Base-by-base conservation (phyloP, 1,284 basidiomycete genomes). In the Ceratobasidium sp. region DNA sequence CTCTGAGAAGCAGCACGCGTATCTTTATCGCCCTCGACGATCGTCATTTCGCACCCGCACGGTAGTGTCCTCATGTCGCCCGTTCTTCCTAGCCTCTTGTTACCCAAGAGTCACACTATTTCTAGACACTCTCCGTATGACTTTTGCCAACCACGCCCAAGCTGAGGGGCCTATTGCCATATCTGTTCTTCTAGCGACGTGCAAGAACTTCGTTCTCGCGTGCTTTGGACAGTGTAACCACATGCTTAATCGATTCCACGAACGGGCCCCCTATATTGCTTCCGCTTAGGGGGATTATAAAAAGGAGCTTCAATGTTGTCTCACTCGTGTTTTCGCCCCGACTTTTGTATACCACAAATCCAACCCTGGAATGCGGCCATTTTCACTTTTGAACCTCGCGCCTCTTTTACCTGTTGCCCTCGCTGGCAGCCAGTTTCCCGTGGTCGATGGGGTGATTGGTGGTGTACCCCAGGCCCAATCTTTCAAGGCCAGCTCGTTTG, bases 201-300 rank as follows among this genome's bases (percentile, higher is more conserved):
- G 60, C 40, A 44, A 62, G 60, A 62, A 48, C 28, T 33, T 11
- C 25, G 7, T 11, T 21, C 25, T 44, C 40, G 60, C 25, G 44
- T 48, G 60, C 60, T 48, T 23, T 33, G 40, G 44, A 48, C 44
- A 18, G 28, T n/a, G 40, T 23, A 48, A 46, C 42, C 60, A 48
- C 60, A 62, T 62, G 60, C 40, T 16, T 23, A 25, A 14, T 23
- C 16, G 30, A 38, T 42, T 25, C 28, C 12, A 36, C 21, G 8
- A 40, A 36, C 33, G n/a, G 12, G 16, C 28, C 62, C 30, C 18
- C 49, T 53, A 40, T 53, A 38, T 53, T 53, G 62, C 62, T 53
- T 66, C 62, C 48, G 62, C 48, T 40, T 48, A 40, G 44, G 38
- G 58, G 44, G n/a, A 14, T 53, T 12, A 53, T 66, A 66, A 36